Conservation (phyloP, 2,329 filamentous ascomycete genomes). For the Fusarium sp. region DNA sequence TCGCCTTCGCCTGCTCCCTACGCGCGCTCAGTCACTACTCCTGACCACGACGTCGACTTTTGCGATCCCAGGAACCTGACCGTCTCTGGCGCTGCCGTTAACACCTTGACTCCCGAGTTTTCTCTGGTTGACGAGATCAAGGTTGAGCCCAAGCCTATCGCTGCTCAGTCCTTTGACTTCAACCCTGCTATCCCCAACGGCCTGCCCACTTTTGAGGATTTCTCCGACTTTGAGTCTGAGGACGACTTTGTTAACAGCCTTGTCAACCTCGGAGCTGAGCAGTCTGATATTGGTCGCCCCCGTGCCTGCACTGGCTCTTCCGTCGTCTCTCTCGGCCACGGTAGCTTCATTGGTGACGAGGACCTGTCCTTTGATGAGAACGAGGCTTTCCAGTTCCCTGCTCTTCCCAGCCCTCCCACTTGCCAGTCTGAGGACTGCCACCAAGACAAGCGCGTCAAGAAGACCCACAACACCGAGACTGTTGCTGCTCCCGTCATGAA, state of each 20-base stretch:
- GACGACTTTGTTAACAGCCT: slow-evolving; percentile 83
- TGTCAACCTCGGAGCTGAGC: slow-evolving; percentile 69
- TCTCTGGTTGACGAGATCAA: slow-evolving; percentile 72
- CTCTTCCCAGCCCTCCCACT: slow-evolving; percentile 69
- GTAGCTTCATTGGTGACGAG: slow-evolving; percentile 81
- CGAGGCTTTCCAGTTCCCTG: slow-evolving; percentile 69
- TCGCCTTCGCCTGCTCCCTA: slow-evolving; percentile 89
- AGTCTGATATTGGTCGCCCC: slow-evolving; percentile 73
- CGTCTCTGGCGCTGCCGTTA: slow-evolving; percentile 67
- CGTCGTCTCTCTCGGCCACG: slow-evolving; percentile 77
- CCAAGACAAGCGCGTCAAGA: slow-evolving; percentile 70
- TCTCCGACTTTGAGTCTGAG: slow-evolving; percentile 91
- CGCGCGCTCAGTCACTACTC: slow-evolving; percentile 73
- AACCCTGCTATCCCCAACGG: slow-evolving; percentile 63
- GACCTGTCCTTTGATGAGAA: slow-evolving; percentile 82
- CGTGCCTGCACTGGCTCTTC: slow-evolving; percentile 76
- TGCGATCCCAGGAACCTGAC: slow-evolving; percentile 93
- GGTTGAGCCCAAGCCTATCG: slow-evolving; percentile 63
- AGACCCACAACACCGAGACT: slow-evolving; percentile 60
- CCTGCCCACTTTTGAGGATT: slow-evolving; percentile 82
- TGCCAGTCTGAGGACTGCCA: slow-evolving; percentile 60
- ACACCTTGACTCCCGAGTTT: slow-evolving; percentile 70
- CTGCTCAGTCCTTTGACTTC: slow-evolving; percentile 64
- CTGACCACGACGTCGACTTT: slow-evolving; percentile 81
- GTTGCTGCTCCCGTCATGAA: slow-evolving; percentile 56